Evolutionary conservation across 768 basidiomycete genomes (phyloP).

Genomic region (Pleurotus pulmonarius): DNA sequence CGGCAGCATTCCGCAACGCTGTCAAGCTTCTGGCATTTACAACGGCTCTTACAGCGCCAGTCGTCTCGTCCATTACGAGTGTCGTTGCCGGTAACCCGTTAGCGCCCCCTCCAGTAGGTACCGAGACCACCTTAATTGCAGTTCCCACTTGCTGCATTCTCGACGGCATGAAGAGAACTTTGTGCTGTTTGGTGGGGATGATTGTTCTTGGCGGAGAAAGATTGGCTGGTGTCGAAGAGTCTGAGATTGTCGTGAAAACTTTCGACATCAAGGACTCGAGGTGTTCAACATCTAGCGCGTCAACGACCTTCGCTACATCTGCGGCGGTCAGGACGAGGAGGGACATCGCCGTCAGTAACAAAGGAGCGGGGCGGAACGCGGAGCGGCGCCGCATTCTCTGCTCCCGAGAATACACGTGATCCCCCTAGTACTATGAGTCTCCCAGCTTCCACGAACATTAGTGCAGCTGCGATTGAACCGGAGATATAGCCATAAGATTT

Average conservation of each 20-base stretch:
- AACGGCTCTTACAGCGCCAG: slow-evolving; percentile 67
- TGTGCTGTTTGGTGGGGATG: slow-evolving; percentile 51
- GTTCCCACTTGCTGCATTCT: slow-evolving; percentile 51
- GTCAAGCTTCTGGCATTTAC: slow-evolving; percentile 79
- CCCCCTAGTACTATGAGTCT: too few relatives aligned
- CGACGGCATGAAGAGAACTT: slow-evolving; percentile 81
- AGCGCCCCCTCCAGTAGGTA: slow-evolving; percentile 46
- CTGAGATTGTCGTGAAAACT: not conserved
- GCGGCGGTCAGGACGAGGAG: not conserved
- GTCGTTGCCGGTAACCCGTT: slow-evolving; percentile 76
- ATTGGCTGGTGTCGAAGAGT: slow-evolving; percentile 14
- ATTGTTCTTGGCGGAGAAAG: slow-evolving; percentile 58
- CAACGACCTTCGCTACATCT: not conserved
- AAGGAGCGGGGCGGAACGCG: too few relatives aligned
- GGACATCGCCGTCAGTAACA: not conserved
- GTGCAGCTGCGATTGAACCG: too few relatives aligned
- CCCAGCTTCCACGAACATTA: too few relatives aligned
- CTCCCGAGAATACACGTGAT: too few relatives aligned
- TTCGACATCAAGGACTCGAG: slow-evolving; percentile 2
- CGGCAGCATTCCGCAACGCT: slow-evolving; percentile 79
- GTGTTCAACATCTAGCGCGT: not conserved
- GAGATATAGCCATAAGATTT: too few relatives aligned
- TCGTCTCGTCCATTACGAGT: slow-evolving; percentile 66
- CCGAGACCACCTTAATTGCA: slow-evolving; percentile 77
- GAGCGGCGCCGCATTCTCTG: too few relatives aligned